These are phyloP conservation scores for Endoconidiophora laricicola DNA, from an alignment of 2,329 filamentous ascomycete species.

Conservation along the genomic window DNA sequence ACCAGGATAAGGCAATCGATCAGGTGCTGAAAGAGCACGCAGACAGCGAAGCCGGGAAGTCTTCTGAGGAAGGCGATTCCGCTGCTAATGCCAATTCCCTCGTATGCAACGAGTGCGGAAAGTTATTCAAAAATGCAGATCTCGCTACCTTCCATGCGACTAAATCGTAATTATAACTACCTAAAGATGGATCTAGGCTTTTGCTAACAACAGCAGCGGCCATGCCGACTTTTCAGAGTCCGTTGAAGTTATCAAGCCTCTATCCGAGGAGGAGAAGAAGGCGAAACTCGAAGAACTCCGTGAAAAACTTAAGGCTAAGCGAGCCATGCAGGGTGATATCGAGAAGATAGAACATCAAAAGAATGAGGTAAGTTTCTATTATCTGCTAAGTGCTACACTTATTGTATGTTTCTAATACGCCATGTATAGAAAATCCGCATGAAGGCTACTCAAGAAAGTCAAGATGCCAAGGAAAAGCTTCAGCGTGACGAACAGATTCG, in stretches of 20 bases:
- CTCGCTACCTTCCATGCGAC: conserved; percentile 81
- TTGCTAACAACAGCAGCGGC: conserved; percentile 30
- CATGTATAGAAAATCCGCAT: conserved; percentile 46
- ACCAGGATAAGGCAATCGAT: conserved; percentile 73
- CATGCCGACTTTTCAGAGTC: conserved; percentile 89
- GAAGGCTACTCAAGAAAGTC: conserved; percentile 77
- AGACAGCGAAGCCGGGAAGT: conserved; percentile 14
- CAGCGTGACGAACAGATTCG: conserved; percentile 81
- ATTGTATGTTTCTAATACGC: not conserved
- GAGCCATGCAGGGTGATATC: conserved; percentile 45
- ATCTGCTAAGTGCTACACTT: not conserved
- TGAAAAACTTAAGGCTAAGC: conserved; percentile 55
- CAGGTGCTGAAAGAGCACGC: conserved; percentile 42
- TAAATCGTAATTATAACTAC: conserved; percentile 47
- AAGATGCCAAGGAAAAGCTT: conserved; percentile 81
- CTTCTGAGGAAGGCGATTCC: conserved; percentile 26
- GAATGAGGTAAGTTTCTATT: conserved; percentile 49
- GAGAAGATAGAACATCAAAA: conserved; percentile 71
- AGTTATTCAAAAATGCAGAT: conserved; percentile 67
- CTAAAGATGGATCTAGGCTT: not conserved
- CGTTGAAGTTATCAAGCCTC: conserved; percentile 73
- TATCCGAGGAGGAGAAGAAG: conserved; percentile 85
- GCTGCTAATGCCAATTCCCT: conserved; percentile 51
- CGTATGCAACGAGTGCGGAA: conserved; percentile 87
- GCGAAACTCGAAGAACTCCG: conserved; percentile 60